A percentile compares a stretch with the other conserved stretches of the same genome.
Evolutionary conservation across 306 rosid genomes (phyloP).

Genomic region (Astragalus glycyphyllos): DNA sequence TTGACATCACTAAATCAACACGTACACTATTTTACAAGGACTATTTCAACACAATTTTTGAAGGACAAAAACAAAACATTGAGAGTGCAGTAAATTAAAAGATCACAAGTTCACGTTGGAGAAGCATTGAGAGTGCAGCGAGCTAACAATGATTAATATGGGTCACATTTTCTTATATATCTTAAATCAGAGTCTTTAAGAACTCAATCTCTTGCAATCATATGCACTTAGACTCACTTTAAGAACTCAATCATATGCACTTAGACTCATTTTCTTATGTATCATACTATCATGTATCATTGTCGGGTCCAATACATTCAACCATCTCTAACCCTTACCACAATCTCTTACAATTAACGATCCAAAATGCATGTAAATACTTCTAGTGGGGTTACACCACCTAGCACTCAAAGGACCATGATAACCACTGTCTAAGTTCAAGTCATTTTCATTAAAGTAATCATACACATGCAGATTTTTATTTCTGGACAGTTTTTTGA

Average conservation of each 20-base stretch:
- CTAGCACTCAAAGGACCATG: background rate
- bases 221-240: no score
- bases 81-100: no score
- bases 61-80: no score
- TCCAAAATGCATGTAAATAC: background rate
- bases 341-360: background rate
- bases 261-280: background rate
- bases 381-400: background rate
- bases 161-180: no score
- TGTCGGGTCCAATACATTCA: background rate
- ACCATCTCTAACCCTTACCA: background rate
- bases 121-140: no score
- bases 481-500: background rate
- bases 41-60: no score
- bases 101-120: no score
- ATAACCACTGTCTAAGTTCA: background rate
- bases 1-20: no score
- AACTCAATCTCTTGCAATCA: no score
- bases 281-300: background rate
- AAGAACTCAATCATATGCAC: background rate
- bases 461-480: conserved; percentile 15
- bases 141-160: no score
- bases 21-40: no score
- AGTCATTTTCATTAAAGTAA: background rate
- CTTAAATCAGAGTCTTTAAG: no score